Conservation (phyloP, 768 basidiomycete genomes). For the Hortiboletus campestris region DNA sequence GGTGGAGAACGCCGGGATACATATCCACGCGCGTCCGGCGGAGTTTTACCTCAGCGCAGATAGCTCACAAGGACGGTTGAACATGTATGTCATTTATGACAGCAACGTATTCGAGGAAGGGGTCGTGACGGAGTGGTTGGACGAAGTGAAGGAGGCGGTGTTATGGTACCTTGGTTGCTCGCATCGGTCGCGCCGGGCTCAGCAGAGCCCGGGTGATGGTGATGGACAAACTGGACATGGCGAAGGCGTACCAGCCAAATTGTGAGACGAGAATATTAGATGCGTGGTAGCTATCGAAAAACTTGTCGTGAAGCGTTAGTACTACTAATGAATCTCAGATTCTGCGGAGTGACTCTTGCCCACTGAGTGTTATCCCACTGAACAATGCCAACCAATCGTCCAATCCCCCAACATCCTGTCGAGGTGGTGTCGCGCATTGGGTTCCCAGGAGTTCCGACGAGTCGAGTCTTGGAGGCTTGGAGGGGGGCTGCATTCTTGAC, state of each 20-base stretch:
- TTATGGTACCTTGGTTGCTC: slow-evolving; percentile 29
- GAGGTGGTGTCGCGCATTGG: no score
- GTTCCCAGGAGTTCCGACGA: no score
- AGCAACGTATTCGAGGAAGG: slow-evolving; percentile 43
- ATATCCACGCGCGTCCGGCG: slow-evolving; percentile 43
- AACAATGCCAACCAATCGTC: no score
- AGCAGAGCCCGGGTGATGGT: background rate
- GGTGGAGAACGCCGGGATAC: slow-evolving; percentile 4
- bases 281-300: no score
- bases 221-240: background rate
- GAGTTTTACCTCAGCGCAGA: slow-evolving; percentile 45
- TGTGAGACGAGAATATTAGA: background rate
- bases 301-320: no score
- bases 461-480: slow-evolving; percentile 6
- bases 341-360: no score
- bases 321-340: no score
- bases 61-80: slow-evolving; percentile 33
- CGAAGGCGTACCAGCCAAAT: background rate
- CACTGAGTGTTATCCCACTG: no score
- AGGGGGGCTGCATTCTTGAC: slow-evolving; percentile 21
- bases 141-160: slow-evolving; percentile 39
- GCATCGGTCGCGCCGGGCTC: background rate
- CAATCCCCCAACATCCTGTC: no score
- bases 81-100: slow-evolving; percentile 39
- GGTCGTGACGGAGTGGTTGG: slow-evolving; percentile 46